Evolutionary conservation across 139 green algal species (phyloP).

Genomic region (Ulvella scutata): DNA sequence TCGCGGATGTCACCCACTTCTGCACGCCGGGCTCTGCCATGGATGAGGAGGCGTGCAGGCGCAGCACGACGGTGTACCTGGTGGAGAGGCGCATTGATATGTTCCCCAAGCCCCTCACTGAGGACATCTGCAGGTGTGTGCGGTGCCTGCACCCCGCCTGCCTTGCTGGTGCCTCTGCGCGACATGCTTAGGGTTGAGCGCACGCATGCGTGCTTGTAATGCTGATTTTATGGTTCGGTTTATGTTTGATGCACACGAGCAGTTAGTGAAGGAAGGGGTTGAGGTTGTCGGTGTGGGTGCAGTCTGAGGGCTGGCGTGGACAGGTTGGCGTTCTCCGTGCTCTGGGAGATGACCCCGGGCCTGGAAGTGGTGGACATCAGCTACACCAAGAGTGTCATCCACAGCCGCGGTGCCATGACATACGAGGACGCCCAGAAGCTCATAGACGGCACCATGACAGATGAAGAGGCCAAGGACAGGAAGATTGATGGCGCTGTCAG

Average conservation of each 20-base stretch:
- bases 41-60: conserved; percentile 57
- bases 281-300: neutral
- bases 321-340: conserved; percentile 74
- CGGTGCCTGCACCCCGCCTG: no score
- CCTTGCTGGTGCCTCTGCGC: no score
- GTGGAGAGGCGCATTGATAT: conserved; percentile 83
- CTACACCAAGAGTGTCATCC: conserved; percentile 17
- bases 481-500: conserved; percentile 69
- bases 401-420: conserved; percentile 62
- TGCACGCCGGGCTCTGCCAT: conserved; percentile 39
- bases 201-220: neutral
- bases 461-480: conserved; percentile 73
- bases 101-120: conserved; percentile 79
- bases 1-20: conserved; percentile 89
- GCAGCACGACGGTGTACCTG: conserved; percentile 66
- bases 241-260: no score
- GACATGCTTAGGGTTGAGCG: no score
- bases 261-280: neutral
- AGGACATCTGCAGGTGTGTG: conserved; percentile 75
- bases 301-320: conserved; percentile 45
- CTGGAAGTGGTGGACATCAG: conserved; percentile 22
- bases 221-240: no score
- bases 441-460: conserved; percentile 93
- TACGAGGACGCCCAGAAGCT: conserved; percentile 81
- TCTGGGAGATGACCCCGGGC: conserved; percentile 77